Conservation (phyloP, 2,329 filamentous ascomycete genomes). For the Celoporthe dispersa region DNA sequence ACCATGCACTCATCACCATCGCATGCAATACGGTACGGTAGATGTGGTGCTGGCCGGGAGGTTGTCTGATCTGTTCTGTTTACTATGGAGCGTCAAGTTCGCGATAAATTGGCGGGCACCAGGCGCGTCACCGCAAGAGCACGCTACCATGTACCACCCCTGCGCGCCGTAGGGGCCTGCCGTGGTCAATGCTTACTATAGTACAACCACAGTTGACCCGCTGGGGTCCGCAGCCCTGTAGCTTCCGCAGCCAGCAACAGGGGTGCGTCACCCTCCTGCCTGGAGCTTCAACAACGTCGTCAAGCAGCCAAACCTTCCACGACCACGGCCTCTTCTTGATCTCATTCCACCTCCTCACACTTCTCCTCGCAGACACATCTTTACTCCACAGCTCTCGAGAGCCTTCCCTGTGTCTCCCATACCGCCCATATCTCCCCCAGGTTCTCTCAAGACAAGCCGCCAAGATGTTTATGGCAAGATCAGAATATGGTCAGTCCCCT, state of each 20-base stretch:
- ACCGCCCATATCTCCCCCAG: not conserved
- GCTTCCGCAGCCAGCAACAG: constrained; percentile 13
- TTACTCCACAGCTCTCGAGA: constrained; percentile 8
- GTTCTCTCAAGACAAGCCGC: constrained; percentile 44
- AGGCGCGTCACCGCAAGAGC: constrained; percentile 24
- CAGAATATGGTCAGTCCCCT: constrained; percentile 88
- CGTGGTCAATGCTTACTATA: constrained; percentile 9
- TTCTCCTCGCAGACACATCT: not conserved
- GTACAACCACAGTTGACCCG: not conserved
- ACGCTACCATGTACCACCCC: not conserved
- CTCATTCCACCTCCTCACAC: not conserved
- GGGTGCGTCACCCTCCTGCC: constrained; percentile 34
- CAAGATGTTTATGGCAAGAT: constrained; percentile 99
- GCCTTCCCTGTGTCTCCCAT: not conserved
- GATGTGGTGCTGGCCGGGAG: not conserved
- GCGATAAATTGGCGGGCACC: constrained; percentile 20
- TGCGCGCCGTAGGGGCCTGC: not conserved
- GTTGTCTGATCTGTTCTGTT: constrained; percentile 13
- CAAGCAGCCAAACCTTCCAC: constrained; percentile 9
- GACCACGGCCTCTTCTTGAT: not conserved
- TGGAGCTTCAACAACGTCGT: constrained; percentile 26
- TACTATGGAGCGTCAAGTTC: constrained; percentile 18
- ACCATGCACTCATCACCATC: constrained; percentile 13
- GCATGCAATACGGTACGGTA: constrained; percentile 13
- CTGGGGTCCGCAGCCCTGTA: not conserved